These are phyloP conservation scores for Verticillium klebahnii DNA, from an alignment of 2,329 filamentous ascomycete genomes.

Conservation along the genomic window DNA sequence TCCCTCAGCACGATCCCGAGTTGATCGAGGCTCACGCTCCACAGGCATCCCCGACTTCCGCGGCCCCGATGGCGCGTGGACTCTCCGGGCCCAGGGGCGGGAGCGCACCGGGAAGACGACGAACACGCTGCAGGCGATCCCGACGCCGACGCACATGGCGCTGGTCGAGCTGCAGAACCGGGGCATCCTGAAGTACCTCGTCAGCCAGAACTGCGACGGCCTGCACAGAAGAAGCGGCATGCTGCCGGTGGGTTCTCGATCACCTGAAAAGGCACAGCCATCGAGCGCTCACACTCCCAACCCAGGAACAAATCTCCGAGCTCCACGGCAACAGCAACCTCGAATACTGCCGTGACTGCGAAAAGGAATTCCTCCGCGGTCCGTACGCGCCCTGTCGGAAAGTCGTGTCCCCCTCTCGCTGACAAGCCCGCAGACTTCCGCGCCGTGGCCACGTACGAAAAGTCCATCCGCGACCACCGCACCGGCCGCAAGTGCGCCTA, in stretches of 20 bases:
- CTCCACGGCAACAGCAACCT: constrained; percentile 43
- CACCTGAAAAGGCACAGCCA: neutral
- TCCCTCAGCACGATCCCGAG: neutral
- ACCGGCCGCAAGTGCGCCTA: constrained; percentile 37
- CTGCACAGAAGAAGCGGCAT: constrained; percentile 41
- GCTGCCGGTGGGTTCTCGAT: constrained; percentile 25
- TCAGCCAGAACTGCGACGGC: constrained; percentile 42
- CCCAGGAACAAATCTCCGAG: constrained; percentile 38
- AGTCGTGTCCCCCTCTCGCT: neutral
- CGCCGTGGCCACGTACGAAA: constrained; percentile 37
- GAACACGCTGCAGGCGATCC: constrained; percentile 37
- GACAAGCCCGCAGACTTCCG: constrained; percentile 30
- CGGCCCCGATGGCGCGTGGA: constrained; percentile 42
- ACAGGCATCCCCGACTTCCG: constrained; percentile 42
- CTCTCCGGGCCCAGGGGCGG: constrained; percentile 35
- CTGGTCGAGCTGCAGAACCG: constrained; percentile 36
- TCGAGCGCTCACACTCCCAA: neutral
- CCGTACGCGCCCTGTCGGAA: neutral
- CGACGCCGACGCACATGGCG: constrained; percentile 41
- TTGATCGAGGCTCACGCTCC: neutral
- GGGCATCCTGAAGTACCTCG: constrained; percentile 34
- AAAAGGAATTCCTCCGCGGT: constrained; percentile 41
- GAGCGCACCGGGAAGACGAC: constrained; percentile 23
- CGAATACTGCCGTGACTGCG: constrained; percentile 38
- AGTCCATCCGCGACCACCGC: constrained; percentile 37